Evolutionary conservation across 768 basidiomycete species (phyloP).

Genomic region (Xanthoconium purpureum): DNA sequence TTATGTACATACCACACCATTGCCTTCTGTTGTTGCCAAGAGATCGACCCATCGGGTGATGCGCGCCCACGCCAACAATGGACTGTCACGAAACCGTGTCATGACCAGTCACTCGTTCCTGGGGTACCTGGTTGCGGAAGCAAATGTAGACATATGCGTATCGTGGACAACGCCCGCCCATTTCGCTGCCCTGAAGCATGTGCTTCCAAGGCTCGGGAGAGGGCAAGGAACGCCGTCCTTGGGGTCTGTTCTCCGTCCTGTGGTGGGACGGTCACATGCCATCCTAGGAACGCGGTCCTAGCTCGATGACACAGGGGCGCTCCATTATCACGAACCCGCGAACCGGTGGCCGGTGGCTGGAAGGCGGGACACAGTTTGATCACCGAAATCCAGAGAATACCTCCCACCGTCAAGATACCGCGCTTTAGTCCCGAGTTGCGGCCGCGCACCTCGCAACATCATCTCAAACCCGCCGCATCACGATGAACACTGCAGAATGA

Average conservation of each 20-base stretch:
- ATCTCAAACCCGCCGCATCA: slow-evolving; percentile 4
- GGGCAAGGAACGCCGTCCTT: background rate
- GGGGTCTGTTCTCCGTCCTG: background rate
- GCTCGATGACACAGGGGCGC: background rate
- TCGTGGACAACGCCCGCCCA: background rate
- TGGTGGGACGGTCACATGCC: background rate
- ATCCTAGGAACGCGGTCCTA: background rate
- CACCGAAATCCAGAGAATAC: background rate
- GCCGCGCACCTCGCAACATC: background rate
- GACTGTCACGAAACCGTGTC: background rate
- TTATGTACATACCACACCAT: background rate
- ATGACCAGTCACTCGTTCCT: background rate
- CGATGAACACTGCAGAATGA: slow-evolving; percentile 9
- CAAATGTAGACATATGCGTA: background rate
- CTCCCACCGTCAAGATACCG: background rate
- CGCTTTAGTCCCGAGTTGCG: background rate
- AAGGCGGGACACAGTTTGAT: slow-evolving; percentile 3
- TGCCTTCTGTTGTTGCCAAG: background rate
- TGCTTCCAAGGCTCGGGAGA: background rate
- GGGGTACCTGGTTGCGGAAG: slow-evolving; percentile 1
- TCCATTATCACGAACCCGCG: no score
- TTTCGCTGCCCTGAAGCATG: background rate
- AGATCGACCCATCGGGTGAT: background rate
- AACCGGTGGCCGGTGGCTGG: background rate
- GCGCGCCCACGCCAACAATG: background rate